phyloP scores from a whole-genome alignment of 306 rosid genomes.

The Calophaca sinica region DNA sequence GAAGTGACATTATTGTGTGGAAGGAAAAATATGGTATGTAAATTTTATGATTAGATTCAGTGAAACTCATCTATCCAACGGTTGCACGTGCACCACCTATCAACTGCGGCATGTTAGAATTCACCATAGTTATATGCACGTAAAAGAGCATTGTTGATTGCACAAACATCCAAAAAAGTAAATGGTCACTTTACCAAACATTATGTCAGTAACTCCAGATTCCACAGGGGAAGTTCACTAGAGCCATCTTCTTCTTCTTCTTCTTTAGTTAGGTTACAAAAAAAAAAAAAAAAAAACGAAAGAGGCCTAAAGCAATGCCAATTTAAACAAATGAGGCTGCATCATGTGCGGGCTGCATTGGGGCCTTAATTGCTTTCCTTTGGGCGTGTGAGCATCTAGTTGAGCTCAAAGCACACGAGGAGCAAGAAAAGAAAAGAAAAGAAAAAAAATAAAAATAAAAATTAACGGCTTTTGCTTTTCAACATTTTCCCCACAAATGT shows the following conservation, averaged over 20 bases:
- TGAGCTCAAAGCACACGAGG: conserved; percentile 53
- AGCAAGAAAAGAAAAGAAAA: conserved; percentile 36
- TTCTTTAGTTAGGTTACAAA: no score
- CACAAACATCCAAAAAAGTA: background rate
- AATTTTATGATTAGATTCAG: no score
- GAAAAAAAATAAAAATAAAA: background rate
- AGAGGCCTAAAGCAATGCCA: conserved; percentile 1
- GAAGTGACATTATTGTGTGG: no score
- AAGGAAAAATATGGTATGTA: no score
- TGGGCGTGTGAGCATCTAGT: conserved; percentile 43
- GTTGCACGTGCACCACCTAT: no score
- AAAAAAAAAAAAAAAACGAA: background rate
- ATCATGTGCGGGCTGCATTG: background rate
- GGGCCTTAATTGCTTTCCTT: conserved; percentile 27
- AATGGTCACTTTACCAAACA: background rate
- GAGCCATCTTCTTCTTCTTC: background rate
- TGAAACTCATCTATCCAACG: no score
- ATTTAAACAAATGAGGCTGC: conserved; percentile 15
- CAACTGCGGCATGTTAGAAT: no score
- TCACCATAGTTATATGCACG: no score
- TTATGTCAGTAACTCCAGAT: conserved; percentile 14
- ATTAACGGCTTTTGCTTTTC: no score
- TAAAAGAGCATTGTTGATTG: background rate
- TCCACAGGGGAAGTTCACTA: conserved; percentile 11
- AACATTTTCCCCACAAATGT: background rate